phyloP scores from a whole-genome alignment of 768 basidiomycete genomes.

The Cyathus striatus region DNA sequence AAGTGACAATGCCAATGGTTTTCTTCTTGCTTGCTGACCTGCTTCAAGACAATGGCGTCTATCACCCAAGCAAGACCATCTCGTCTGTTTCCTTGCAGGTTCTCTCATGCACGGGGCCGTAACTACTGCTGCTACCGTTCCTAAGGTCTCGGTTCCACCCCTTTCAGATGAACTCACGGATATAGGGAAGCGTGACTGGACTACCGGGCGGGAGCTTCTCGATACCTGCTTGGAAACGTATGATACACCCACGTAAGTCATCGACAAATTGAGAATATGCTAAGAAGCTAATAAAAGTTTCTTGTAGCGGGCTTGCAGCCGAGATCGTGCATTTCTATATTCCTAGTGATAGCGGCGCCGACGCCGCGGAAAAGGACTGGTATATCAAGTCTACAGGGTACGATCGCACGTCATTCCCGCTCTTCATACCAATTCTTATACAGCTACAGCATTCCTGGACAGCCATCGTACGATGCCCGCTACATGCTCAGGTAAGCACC shows the following conservation, averaged over 20 bases:
- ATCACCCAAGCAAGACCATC: slow-evolving; percentile 88
- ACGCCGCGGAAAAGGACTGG: slow-evolving; percentile 60
- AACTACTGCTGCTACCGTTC: slow-evolving; percentile 45
- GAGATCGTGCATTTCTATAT: slow-evolving; percentile 85
- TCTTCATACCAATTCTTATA: neutral
- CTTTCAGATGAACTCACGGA: slow-evolving; percentile 50
- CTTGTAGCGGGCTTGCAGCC: slow-evolving; percentile 74
- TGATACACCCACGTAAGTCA: slow-evolving; percentile 73
- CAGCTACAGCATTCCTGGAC: slow-evolving; percentile 20
- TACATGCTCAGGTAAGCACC: slow-evolving; percentile 78
- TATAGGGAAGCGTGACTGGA: slow-evolving; percentile 74
- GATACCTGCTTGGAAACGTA: slow-evolving; percentile 86
- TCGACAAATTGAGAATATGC: too few species aligned
- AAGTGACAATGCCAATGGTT: slow-evolving; percentile 6
- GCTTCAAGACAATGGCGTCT: slow-evolving; percentile 60
- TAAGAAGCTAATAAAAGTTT: too few species aligned
- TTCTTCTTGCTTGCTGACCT: slow-evolving; percentile 1
- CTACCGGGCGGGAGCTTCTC: slow-evolving; percentile 74
- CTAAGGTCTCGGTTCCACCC: slow-evolving; percentile 63
- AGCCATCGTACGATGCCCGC: slow-evolving; percentile 72
- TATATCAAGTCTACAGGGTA: slow-evolving; percentile 80
- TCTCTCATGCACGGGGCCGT: slow-evolving; percentile 88
- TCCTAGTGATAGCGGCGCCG: slow-evolving; percentile 44
- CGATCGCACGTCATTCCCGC: slow-evolving; percentile 11
- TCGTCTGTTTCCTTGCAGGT: slow-evolving; percentile 93